Evolutionary conservation across 164 flowering plant genomes (phyloP).

Genomic region (Santalum album): DNA sequence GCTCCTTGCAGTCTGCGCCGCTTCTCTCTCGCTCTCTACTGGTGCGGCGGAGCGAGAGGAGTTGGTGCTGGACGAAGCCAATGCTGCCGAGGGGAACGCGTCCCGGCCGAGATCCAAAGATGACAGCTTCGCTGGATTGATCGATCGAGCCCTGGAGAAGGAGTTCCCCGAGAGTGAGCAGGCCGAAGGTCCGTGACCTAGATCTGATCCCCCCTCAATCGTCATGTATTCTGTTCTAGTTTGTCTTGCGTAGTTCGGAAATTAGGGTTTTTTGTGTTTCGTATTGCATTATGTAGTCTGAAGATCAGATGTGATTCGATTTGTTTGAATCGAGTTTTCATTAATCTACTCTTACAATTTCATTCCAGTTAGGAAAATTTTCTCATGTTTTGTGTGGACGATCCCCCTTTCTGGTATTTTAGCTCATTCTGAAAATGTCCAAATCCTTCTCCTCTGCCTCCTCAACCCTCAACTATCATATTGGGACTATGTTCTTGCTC

Average conservation of each 20-base stretch:
- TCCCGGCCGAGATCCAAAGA: conserved; percentile 28
- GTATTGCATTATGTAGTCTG: not conserved
- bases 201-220: conserved; percentile 17
- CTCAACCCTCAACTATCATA: no score
- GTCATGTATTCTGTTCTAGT: not conserved
- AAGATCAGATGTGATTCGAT: not conserved
- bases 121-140: conserved; percentile 65
- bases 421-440: no score
- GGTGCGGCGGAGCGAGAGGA: not conserved
- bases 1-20: not conserved
- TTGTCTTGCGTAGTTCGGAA: conserved; percentile 3
- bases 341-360: no score
- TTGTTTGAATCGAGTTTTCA: no score
- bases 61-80: conserved; percentile 10
- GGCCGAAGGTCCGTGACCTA: conserved; percentile 36
- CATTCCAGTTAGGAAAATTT: no score
- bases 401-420: no score
- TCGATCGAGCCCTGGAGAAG: conserved; percentile 73
- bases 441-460: no score
- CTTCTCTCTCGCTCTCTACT: not conserved
- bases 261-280: conserved; percentile 2
- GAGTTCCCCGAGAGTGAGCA: conserved; percentile 75
- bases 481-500: no score
- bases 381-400: no score
- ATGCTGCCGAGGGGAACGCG: conserved; percentile 18